Percentiles rank a stretch among this genome's conserved stretches.
These are phyloP conservation scores for Phialocephala sp. DNA, from an alignment of 2,329 filamentous ascomycete genomes.

Conservation along the genomic window DNA sequence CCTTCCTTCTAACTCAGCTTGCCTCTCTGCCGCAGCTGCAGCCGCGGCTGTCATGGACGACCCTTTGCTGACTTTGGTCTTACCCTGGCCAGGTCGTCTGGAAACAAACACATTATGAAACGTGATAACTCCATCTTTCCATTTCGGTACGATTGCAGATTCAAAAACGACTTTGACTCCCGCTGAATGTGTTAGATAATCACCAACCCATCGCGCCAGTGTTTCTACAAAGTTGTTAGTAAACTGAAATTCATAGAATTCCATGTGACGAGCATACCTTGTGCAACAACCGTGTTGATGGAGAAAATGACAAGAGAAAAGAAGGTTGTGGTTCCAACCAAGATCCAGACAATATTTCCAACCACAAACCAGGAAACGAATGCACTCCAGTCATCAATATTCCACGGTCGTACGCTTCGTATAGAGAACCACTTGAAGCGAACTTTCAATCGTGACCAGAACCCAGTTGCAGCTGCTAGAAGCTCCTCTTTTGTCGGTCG, in stretches of 20 bases:
- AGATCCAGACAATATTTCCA: constrained; percentile 91
- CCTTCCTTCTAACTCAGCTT: constrained; percentile 53
- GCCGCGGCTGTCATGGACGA: constrained; percentile 85
- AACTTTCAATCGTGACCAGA: constrained; percentile 87
- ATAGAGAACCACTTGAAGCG: constrained; percentile 99
- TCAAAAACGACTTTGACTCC: constrained; percentile 96
- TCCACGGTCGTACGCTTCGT: constrained; percentile 90
- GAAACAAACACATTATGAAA: constrained; percentile 98
- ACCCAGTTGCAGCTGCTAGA: constrained; percentile 86
- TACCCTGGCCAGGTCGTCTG: constrained; percentile 80
- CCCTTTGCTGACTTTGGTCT: constrained; percentile 88
- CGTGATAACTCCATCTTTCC: constrained; percentile 92
- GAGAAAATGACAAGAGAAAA: constrained; percentile 89
- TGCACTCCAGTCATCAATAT: constrained; percentile 93
- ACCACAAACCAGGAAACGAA: constrained; percentile 95
- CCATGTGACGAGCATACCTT: constrained; percentile 62
- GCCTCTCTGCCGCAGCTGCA: constrained; percentile 76
- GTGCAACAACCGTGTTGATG: constrained; percentile 95
- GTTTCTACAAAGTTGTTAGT: constrained; percentile 66
- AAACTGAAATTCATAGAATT: constrained; percentile 29
- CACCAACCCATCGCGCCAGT: constrained; percentile 89
- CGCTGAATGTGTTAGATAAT: constrained; percentile 92
- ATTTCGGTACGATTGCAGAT: constrained; percentile 95
- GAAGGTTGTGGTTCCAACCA: constrained; percentile 97
- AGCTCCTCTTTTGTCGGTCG: constrained; percentile 93